phyloP scores from a whole-genome alignment of 2,329 filamentous ascomycete species.

The Aspergillus sp. region DNA sequence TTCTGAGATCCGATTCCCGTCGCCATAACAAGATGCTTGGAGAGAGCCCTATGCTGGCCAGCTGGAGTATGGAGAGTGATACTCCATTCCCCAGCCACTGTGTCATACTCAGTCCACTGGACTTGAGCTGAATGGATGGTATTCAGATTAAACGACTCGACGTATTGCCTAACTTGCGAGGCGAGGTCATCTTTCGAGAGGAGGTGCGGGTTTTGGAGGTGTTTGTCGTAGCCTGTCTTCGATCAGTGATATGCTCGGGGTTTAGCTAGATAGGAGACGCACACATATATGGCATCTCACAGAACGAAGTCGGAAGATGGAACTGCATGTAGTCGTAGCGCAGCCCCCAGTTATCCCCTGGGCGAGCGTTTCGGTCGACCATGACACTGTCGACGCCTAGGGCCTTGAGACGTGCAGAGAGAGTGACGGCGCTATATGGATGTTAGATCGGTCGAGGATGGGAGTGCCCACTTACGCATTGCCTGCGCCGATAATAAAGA shows the following conservation, averaged over 20 bases:
- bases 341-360: slow-evolving; percentile 49
- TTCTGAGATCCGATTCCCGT: slow-evolving; percentile 21
- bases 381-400: slow-evolving; percentile 45
- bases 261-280: slow-evolving; percentile 4
- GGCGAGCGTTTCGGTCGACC: slow-evolving; percentile 41
- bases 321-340: slow-evolving; percentile 48
- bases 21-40: slow-evolving; percentile 21
- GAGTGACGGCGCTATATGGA: slow-evolving; percentile 37
- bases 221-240: slow-evolving; percentile 15
- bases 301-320: slow-evolving; percentile 39
- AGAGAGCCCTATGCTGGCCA: slow-evolving; percentile 7
- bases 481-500: slow-evolving; percentile 42
- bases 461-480: slow-evolving; percentile 31
- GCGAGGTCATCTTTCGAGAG: slow-evolving; percentile 18
- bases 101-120: slow-evolving; percentile 18
- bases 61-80: slow-evolving; percentile 21
- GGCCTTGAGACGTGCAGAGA: slow-evolving; percentile 47
- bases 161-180: slow-evolving; percentile 23
- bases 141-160: slow-evolving; percentile 33
- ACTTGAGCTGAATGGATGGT: slow-evolving; percentile 30
- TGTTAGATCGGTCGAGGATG: not conserved
- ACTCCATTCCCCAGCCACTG: slow-evolving; percentile 22
- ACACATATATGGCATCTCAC: slow-evolving; percentile 39
- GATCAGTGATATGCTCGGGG: not conserved
- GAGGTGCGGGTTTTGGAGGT: slow-evolving; percentile 16